Base-by-base conservation (phyloP, 805 yeast species). In the Metschnikowia cubensis region DNA sequence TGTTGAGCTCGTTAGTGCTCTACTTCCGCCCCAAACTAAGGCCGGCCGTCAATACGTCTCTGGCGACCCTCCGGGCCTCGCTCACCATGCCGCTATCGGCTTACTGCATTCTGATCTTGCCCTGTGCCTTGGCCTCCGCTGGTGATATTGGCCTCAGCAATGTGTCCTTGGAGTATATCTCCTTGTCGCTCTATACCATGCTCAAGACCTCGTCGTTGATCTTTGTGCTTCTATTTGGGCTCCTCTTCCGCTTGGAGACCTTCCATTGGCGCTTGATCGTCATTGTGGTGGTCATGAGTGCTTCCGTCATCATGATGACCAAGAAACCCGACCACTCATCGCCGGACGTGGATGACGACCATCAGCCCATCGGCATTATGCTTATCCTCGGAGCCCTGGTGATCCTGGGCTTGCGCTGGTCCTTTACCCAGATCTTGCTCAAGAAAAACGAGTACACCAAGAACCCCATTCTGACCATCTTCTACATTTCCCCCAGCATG, bases 91-190 rank as follows among this genome's bases (percentile, higher is more conserved):
- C 67, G 39, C 48, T 51, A 15, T 17, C 47, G 20, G 43, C 58
- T 7, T 82, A 83, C 57, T 13, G 79, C 6, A 68, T 69, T 21
- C 83, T 78, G 47, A 82, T 89, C 37, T 62, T 88, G 1, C 97
- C 97, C 0, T 89, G 97, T 62, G 85, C 96, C 0, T 40, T 88
- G 13, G 94, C 97, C 0, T 81, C 91, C 1, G 89, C 96, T 1
- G 92, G 96, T 15, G 99, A 94, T 67, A 90, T 94, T 56, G 98
- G 99, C 1, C 75, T 90, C 55, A 92, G 96, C 31, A 94, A 94
- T 66, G 82, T 85, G 33, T 85, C 96, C 25, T 81, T 91, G 59
- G 75, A 85, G 55, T 84, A 81, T 62, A 86, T 94, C 42, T 81
- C 96, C 1, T 74, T 94, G 55, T 82, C 91, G 15, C 79, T 91